Evolutionary conservation across 805 yeast species (phyloP).

Genomic region (Kurtzmaniella fragi): DNA sequence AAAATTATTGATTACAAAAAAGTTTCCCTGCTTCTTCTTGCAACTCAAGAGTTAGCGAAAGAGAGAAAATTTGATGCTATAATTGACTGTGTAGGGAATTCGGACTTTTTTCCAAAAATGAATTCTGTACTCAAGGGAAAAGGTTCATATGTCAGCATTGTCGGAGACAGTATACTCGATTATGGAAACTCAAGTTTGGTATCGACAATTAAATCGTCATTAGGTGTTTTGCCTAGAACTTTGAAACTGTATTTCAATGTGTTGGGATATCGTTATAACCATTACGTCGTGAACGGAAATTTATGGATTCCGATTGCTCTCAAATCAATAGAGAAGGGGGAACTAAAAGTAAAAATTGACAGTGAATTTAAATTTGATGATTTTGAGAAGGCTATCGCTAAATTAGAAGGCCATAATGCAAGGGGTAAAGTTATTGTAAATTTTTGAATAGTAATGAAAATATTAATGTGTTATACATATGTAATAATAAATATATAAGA

Average conservation of each 20-base stretch:
- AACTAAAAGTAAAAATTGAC: conserved; percentile 47
- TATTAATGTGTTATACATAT: too few species aligned
- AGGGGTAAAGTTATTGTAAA: conserved; percentile 64
- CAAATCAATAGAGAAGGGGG: conserved; percentile 42
- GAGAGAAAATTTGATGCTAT: conserved; percentile 50
- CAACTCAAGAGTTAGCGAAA: conserved; percentile 29
- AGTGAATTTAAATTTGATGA: conserved; percentile 47
- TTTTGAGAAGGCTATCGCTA: conserved; percentile 45
- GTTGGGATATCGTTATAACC: conserved; percentile 23
- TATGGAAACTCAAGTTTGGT: conserved; percentile 14
- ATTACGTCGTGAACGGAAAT: conserved; percentile 10
- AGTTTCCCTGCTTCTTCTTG: conserved; percentile 25
- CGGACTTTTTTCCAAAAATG: conserved; percentile 40
- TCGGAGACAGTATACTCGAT: conserved; percentile 48
- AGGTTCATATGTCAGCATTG: conserved; percentile 46
- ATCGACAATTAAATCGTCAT: background rate
- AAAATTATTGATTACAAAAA: conserved; percentile 54
- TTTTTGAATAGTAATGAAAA: too few species aligned
- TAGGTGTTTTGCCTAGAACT: conserved; percentile 5
- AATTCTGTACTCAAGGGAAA: conserved; percentile 41
- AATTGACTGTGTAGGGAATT: conserved; percentile 62
- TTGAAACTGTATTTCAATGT: conserved; percentile 12
- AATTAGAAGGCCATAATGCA: conserved; percentile 42
- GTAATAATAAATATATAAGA: too few species aligned
- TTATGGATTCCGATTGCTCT: conserved; percentile 16